Percentiles rank a stretch among this genome's conserved stretches.
Evolutionary conservation across 768 basidiomycete genomes (phyloP).

Genomic region (Leucosporidium creatinivorum): DNA sequence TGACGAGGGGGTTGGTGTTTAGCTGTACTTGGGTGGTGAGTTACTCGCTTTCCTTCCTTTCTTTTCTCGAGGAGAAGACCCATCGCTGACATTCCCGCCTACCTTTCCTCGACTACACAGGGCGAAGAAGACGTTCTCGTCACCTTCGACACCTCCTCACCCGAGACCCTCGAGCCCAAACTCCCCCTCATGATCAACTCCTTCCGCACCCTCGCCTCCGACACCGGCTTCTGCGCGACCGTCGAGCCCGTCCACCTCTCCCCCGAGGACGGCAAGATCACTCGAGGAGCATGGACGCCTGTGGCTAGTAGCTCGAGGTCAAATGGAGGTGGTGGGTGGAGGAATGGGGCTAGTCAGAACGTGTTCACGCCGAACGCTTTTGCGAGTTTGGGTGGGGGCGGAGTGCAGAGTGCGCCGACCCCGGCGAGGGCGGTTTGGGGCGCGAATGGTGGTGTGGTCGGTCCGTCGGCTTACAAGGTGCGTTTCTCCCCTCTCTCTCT

Average conservation of each 20-base stretch:
- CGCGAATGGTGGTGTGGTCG: neutral
- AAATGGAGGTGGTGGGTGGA: no score
- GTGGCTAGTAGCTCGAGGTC: constrained; percentile 5
- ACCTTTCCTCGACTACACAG: neutral
- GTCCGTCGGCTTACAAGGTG: constrained; percentile 18
- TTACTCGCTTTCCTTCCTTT: neutral
- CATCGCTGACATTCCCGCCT: neutral
- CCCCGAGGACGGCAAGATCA: constrained; percentile 25
- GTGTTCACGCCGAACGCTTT: constrained; percentile 22
- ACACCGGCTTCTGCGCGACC: constrained; percentile 29
- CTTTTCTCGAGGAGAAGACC: neutral
- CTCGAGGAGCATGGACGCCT: constrained; percentile 25
- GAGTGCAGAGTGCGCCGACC: neutral
- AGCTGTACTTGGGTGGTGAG: constrained; percentile 33
- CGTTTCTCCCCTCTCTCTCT: neutral
- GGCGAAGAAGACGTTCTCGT: constrained; percentile 35
- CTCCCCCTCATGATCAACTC: constrained; percentile 5
- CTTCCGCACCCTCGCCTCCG: constrained; percentile 8
- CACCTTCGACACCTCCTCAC: constrained; percentile 1
- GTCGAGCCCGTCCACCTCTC: constrained; percentile 19
- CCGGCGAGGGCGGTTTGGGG: constrained; percentile 14
- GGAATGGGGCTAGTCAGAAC: neutral
- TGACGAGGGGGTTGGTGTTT: constrained; percentile 24
- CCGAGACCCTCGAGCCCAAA: constrained; percentile 22
- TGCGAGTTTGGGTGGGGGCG: constrained; percentile 12